phyloP scores from a whole-genome alignment of 441 rosid genomes.

The Theobroma grandiflorum region DNA sequence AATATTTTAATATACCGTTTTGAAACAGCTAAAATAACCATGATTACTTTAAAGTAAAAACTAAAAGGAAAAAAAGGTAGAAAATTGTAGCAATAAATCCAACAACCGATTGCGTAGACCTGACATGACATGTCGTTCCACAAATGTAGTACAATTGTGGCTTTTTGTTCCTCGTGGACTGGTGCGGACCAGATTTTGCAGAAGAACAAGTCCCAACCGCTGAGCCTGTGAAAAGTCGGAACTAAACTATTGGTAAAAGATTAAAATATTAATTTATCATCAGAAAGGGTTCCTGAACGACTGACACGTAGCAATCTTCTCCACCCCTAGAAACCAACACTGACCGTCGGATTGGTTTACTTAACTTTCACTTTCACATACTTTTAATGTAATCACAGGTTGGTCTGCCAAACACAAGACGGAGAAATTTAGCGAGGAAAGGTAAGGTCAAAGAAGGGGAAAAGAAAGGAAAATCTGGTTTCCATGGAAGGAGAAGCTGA shows the following conservation, averaged over 20 bases:
- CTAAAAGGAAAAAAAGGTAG: neutral
- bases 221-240: neutral
- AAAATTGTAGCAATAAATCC: neutral
- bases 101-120: neutral
- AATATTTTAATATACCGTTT: too few species aligned
- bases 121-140: neutral
- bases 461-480: slow-evolving; percentile 16
- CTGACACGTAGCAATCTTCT: neutral
- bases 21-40: neutral
- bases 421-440: neutral
- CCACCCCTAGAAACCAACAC: neutral
- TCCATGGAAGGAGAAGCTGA: slow-evolving; percentile 36
- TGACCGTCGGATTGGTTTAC: neutral
- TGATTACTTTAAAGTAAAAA: neutral
- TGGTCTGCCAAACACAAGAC: neutral
- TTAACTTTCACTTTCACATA: neutral
- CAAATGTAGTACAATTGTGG: neutral
- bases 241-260: neutral
- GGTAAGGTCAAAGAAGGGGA: neutral
- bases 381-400: neutral
- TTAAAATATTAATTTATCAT: neutral
- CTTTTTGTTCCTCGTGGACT: neutral
- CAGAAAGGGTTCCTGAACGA: neutral
- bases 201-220: neutral
- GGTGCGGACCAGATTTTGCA: neutral